Evolutionary conservation across 768 basidiomycete genomes (phyloP).

Genomic region (Trametes maxima): DNA sequence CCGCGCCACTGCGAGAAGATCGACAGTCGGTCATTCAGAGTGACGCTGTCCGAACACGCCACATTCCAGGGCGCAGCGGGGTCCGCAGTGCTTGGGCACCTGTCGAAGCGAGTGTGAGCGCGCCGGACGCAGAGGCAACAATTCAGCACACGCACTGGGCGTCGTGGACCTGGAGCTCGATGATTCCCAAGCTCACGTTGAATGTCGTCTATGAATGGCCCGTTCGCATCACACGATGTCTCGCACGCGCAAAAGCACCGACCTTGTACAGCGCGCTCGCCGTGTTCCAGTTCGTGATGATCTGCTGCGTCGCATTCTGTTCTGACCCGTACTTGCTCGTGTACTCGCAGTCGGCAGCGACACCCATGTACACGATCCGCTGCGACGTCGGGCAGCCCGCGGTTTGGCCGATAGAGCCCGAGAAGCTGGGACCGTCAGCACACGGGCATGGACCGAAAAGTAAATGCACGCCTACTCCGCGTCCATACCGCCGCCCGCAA

Average conservation of each 20-base stretch:
- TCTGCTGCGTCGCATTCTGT: constrained; percentile 70
- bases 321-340: constrained; percentile 61
- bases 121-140: not conserved
- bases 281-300: constrained; percentile 80
- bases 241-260: not conserved
- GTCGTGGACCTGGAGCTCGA: constrained; percentile 75
- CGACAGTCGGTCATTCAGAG: constrained; percentile 72
- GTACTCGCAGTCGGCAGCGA: constrained; percentile 87
- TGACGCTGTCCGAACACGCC: constrained; percentile 53
- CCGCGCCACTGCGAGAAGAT: constrained; percentile 85
- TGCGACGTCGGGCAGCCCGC: constrained; percentile 73
- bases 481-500: constrained; percentile 50
- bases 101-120: constrained; percentile 25
- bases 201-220: constrained; percentile 57
- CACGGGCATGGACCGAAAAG: not conserved
- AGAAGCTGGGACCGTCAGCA: constrained; percentile 52
- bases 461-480: constrained; percentile 47
- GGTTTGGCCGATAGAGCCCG: constrained; percentile 64
- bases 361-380: constrained; percentile 83
- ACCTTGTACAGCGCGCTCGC: constrained; percentile 74
- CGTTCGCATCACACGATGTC: not conserved
- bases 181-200: constrained; percentile 83
- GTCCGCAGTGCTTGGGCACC: constrained; percentile 63
- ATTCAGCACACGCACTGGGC: constrained; percentile 40
- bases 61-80: constrained; percentile 72